Evolutionary conservation across 1,284 basidiomycete genomes (phyloP), one percentile per base, ranked within the genome.

Genomic region (Cutaneotrichosporon mucoides): DNA sequence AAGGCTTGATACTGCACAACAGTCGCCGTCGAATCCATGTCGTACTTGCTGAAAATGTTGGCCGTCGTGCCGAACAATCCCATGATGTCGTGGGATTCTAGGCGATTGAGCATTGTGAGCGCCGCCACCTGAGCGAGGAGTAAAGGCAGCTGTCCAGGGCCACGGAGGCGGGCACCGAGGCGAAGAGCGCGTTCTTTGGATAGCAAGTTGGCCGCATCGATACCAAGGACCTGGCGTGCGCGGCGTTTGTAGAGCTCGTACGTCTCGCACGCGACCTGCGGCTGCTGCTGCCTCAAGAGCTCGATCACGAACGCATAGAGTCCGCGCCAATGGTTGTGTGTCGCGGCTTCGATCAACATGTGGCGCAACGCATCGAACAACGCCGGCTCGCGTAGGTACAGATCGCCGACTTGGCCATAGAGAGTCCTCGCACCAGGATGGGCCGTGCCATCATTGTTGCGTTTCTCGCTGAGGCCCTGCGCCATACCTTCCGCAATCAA

Each of bases 281-380:
- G 69, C 16, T 55, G 56, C 1, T 65, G 66, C 1, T 6, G 34
- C 12, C 49, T 55, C 11, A 72, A 33, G 34, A 71, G 56, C 37
- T 63, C 43, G 4, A 72, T 47, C n/a, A 61, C 55, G 9, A 71
- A 48, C 11, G 48, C 44, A 11, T 64, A 59, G n/a, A 72, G 58
- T 1, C 67, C 68, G 0, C 47, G 1, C 47, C 60, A 62, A 10
- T 68, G 47, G 33, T 64, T 61, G n/a, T 67, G 55, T 8, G 61
- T 64, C 0, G 66, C 68, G 0, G 66, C 53, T 44, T 72, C 69
- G 11, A 70, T 60, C 3, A 56, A 62, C 63, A 70, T 64, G 37
- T 63, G 51, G 2, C 53, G 40, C 7, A 73, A 36, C 3, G 60
- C 13, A 1, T 63, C 66, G 40, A 60, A 68, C n/a, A 33, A 38